Percentiles rank a stretch among this genome's conserved stretches.
These are phyloP conservation scores for Penicillium paxilli DNA, from an alignment of 495 filamentous ascomycete genomes.

Conservation along the genomic window DNA sequence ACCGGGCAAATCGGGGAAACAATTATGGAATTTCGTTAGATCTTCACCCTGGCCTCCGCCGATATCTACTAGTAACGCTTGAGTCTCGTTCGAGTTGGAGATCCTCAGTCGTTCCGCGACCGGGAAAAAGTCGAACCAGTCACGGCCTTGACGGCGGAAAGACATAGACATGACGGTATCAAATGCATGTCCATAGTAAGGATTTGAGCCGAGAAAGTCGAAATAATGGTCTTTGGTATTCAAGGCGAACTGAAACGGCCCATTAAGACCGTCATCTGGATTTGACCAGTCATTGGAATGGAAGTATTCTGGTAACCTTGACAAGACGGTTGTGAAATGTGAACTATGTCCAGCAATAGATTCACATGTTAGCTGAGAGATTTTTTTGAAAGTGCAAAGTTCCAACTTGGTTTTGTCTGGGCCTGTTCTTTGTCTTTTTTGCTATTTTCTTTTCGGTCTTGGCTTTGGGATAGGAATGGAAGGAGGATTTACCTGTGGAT, in stretches of 20 bases:
- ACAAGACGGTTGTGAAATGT: constrained; percentile 12
- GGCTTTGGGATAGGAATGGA: too few relatives aligned
- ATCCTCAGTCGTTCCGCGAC: constrained; percentile 3
- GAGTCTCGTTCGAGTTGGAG: background rate
- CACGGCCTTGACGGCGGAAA: constrained; percentile 13
- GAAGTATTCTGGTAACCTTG: constrained; percentile 18
- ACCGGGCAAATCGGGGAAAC: constrained; percentile 40
- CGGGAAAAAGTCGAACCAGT: constrained; percentile 25
- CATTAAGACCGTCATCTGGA: constrained; percentile 12
- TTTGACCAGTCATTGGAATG: constrained; percentile 7
- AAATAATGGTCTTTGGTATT: constrained; percentile 13
- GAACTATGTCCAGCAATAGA: constrained; percentile 5
- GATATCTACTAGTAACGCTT: constrained; percentile 48
- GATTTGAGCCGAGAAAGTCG: constrained; percentile 9
- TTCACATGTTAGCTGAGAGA: background rate
- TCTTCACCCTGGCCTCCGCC: constrained; percentile 59
- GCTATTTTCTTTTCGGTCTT: too few relatives aligned
- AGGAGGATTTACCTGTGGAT: constrained; percentile 13
- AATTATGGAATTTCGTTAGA: constrained; percentile 44
- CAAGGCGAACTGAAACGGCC: constrained; percentile 16
- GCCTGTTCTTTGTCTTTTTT: background rate
- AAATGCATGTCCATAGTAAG: constrained; percentile 18
- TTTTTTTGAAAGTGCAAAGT: background rate
- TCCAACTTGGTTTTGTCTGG: background rate
- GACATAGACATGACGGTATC: constrained; percentile 21